phyloP scores from a whole-genome alignment of 169 alveolate species.

The Eimeria nieschulzi region DNA sequence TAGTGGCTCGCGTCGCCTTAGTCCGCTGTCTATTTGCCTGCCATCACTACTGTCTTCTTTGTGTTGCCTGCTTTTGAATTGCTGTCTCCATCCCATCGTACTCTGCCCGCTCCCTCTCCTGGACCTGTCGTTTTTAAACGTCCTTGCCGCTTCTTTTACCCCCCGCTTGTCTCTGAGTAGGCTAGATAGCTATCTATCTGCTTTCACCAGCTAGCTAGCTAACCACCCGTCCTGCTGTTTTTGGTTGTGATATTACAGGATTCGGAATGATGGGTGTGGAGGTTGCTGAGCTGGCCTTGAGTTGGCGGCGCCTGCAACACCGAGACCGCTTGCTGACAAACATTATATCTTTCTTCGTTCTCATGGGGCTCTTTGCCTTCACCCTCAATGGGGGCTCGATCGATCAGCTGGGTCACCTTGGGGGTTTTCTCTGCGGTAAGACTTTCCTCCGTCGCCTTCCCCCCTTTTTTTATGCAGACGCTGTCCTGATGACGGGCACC shows the following conservation, averaged over 20 bases:
- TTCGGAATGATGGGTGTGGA: constrained; percentile 87
- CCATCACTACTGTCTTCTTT: no score
- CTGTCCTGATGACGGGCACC: no score
- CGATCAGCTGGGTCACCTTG: constrained; percentile 88
- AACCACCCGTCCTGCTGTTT: background rate
- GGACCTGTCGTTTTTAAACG: background rate
- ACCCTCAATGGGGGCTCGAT: constrained; percentile 84
- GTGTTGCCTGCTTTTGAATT: no score
- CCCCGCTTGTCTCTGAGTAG: background rate
- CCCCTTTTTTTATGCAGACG: no score
- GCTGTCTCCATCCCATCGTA: no score
- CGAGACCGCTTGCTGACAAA: constrained; percentile 83
- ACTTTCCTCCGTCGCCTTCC: no score
- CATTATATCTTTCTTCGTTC: constrained; percentile 82
- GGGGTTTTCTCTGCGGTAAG: constrained; percentile 85
- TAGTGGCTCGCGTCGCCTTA: no score
- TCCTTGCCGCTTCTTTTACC: background rate
- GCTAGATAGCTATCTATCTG: background rate
- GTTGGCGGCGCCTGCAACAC: constrained; percentile 85
- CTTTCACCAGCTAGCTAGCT: no score
- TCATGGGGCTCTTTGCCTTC: constrained; percentile 83
- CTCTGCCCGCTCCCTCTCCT: no score
- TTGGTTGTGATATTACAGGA: constrained; percentile 62
- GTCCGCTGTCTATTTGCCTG: no score
- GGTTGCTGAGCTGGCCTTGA: constrained; percentile 84